These are phyloP conservation scores for Nicotiana obtusifolia DNA, from an alignment of 257 asterid genomes.

Conservation along the genomic window DNA sequence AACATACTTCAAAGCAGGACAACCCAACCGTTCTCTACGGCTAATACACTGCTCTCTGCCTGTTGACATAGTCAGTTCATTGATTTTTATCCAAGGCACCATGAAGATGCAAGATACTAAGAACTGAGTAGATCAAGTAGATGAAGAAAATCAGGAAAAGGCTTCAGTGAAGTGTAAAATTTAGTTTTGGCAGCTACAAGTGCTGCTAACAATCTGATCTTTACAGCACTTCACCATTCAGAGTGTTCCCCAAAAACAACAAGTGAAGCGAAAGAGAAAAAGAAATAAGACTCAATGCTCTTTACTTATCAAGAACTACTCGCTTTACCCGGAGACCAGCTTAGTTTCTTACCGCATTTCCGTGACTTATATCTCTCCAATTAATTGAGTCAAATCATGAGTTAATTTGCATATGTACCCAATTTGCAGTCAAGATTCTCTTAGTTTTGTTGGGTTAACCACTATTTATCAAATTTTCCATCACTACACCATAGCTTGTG, in stretches of 20 bases:
- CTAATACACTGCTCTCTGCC: slow-evolving; percentile 36
- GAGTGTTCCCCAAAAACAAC: background rate
- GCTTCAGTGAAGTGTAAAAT: background rate
- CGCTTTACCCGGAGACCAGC: background rate
- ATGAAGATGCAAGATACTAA: background rate
- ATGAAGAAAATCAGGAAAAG: background rate
- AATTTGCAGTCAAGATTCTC: background rate
- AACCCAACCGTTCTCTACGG: slow-evolving; percentile 29
- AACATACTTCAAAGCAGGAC: slow-evolving; percentile 22
- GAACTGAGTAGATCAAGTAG: background rate
- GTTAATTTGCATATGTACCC: background rate
- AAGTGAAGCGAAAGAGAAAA: background rate
- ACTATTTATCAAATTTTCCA: background rate
- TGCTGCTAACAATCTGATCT: background rate
- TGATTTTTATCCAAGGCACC: background rate
- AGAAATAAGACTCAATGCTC: background rate
- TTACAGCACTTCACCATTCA: background rate
- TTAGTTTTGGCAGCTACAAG: background rate
- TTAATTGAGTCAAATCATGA: background rate
- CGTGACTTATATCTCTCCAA: background rate
- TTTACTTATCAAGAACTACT: background rate
- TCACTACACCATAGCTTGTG: background rate
- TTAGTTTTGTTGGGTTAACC: background rate
- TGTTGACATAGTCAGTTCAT: slow-evolving; percentile 8
- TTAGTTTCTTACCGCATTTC: slow-evolving; percentile 1